These are phyloP conservation scores for Penicillium maclennaniae DNA, from an alignment of 495 filamentous ascomycete genomes.

Conservation along the genomic window DNA sequence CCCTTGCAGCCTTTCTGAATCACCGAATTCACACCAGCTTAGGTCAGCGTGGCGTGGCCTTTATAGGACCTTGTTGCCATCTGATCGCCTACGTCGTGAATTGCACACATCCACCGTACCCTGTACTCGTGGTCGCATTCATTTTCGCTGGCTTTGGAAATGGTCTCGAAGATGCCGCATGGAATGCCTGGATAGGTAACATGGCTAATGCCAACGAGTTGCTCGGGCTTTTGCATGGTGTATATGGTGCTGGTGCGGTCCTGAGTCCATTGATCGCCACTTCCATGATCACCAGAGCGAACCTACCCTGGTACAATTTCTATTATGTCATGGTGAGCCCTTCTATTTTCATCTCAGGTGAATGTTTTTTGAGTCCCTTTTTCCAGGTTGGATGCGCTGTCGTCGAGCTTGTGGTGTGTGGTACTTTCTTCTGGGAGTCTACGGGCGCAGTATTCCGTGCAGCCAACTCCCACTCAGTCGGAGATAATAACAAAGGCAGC, in stretches of 20 bases:
- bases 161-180: constrained; percentile 57
- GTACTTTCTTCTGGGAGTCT: constrained; percentile 63
- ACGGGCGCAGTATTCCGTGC: constrained; percentile 60
- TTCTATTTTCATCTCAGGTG: too few relatives aligned
- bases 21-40: constrained; percentile 53
- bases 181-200: constrained; percentile 64
- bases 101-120: constrained; percentile 55
- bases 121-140: constrained; percentile 54
- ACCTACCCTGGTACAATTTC: constrained; percentile 53
- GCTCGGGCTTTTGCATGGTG: constrained; percentile 54
- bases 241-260: constrained; percentile 56
- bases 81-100: constrained; percentile 61
- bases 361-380: background rate
- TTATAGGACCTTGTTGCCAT: constrained; percentile 61
- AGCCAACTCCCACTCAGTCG: constrained; percentile 24
- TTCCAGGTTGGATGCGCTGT: constrained; percentile 56
- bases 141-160: constrained; percentile 61
- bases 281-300: constrained; percentile 47
- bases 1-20: constrained; percentile 53
- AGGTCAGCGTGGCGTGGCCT: constrained; percentile 72
- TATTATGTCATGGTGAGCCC: constrained; percentile 58
- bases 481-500: constrained; percentile 41
- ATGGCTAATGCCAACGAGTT: constrained; percentile 61
- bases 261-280: constrained; percentile 56
- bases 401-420: constrained; percentile 53